Percentiles rank a stretch among this genome's conserved stretches.
Evolutionary conservation across 202 grass and related monocot genomes (phyloP).

Genomic region (Elaeis oleifera): DNA sequence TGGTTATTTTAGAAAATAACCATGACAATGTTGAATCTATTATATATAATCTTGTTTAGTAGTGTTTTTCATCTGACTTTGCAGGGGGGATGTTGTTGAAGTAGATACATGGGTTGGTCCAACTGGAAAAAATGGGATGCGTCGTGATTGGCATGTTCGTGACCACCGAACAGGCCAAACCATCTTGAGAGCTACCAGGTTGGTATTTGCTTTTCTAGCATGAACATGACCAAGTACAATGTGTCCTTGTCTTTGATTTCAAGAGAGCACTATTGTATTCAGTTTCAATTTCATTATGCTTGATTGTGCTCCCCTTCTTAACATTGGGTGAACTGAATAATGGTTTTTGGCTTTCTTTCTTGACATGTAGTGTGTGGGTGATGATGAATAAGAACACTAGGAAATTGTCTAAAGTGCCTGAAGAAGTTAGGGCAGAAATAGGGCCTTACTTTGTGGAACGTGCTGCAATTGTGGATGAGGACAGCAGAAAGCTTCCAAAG

Average conservation of each 20-base stretch:
- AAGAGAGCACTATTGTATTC: no score
- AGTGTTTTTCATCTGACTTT: constrained; percentile 18
- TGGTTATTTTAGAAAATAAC: no score
- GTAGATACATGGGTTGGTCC: constrained; percentile 82
- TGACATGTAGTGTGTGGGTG: constrained; percentile 77
- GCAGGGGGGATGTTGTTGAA: constrained; percentile 79
- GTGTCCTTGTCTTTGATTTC: no score
- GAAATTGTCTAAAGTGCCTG: constrained; percentile 77
- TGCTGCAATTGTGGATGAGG: constrained; percentile 65
- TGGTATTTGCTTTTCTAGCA: constrained; percentile 13
- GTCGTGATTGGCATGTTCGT: constrained; percentile 88
- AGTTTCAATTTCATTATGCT: not conserved
- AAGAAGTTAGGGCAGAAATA: constrained; percentile 87
- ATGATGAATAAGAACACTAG: constrained; percentile 97
- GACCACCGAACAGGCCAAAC: constrained; percentile 68
- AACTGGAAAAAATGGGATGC: constrained; percentile 95
- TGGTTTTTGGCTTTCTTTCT: constrained; percentile 18
- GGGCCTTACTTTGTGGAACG: constrained; percentile 61
- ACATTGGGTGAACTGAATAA: not conserved
- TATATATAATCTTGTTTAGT: no score
- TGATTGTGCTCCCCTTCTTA: not conserved
- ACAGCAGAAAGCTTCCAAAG: constrained; percentile 67
- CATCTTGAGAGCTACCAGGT: constrained; percentile 82
- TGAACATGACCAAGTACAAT: no score
- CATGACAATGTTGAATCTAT: no score